Evolutionary conservation across 2,329 filamentous ascomycete genomes (phyloP).

Genomic region (Coniochaeta hoffmannii): DNA sequence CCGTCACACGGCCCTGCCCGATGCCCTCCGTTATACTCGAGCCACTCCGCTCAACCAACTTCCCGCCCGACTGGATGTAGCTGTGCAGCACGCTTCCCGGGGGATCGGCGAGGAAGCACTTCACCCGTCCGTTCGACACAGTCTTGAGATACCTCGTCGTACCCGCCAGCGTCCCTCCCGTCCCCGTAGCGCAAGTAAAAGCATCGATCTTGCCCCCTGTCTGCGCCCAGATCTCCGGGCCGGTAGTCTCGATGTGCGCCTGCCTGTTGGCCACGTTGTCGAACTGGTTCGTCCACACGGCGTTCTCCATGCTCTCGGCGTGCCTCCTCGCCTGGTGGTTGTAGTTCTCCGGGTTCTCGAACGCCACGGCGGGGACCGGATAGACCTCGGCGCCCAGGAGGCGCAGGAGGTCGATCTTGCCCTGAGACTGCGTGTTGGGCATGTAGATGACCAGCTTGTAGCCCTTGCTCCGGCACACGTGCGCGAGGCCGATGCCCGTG

Average conservation of each 20-base stretch:
- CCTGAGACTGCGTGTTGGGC: slow-evolving; percentile 97
- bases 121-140: slow-evolving; percentile 67
- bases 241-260: slow-evolving; percentile 94
- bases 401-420: slow-evolving; percentile 89
- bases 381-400: slow-evolving; percentile 91
- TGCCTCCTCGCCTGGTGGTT: slow-evolving; percentile 92
- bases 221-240: slow-evolving; percentile 95
- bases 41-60: slow-evolving; percentile 71
- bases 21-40: slow-evolving; percentile 96
- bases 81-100: slow-evolving; percentile 89
- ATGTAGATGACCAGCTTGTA: slow-evolving; percentile 99
- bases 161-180: slow-evolving; percentile 84
- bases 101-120: slow-evolving; percentile 86
- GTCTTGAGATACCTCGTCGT: slow-evolving; percentile 86
- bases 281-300: slow-evolving; percentile 99
- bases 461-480: slow-evolving; percentile 86
- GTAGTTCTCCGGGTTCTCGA: slow-evolving; percentile 93
- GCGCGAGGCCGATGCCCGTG: slow-evolving; percentile 94
- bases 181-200: slow-evolving; percentile 93
- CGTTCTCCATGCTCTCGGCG: slow-evolving; percentile 77
- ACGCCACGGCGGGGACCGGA: slow-evolving; percentile 90
- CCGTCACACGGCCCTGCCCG: slow-evolving; percentile 92
- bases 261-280: slow-evolving; percentile 91
- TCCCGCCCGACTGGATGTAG: slow-evolving; percentile 80
- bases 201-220: slow-evolving; percentile 80